Evolutionary conservation across 2,329 filamentous ascomycete genomes (phyloP).

Genomic region (Xylaria sp.): DNA sequence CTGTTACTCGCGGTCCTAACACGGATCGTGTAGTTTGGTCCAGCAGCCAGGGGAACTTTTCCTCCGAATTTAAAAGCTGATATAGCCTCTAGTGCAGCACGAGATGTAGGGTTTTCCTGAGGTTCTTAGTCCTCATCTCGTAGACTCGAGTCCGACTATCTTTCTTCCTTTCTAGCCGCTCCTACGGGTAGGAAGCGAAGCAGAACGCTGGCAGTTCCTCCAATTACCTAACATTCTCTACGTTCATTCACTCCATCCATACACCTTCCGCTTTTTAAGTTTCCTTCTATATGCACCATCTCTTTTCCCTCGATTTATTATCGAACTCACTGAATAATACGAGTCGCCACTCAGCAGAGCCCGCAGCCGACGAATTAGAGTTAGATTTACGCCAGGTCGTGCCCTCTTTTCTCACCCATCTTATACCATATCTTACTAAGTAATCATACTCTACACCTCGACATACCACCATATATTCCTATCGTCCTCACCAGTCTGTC

Average conservation of each 20-base stretch:
- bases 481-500: neutral
- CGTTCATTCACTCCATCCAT: neutral
- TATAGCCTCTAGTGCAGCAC: conserved; percentile 30
- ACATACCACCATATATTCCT: neutral
- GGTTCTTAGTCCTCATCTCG: conserved; percentile 46
- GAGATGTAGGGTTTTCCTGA: conserved; percentile 38
- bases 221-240: conserved; percentile 42
- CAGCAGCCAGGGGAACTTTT: conserved; percentile 37
- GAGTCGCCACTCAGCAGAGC: conserved; percentile 3
- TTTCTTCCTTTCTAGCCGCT: conserved; percentile 38
- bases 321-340: conserved; percentile 1
- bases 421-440: neutral
- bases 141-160: conserved; percentile 45
- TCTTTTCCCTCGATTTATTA: conserved; percentile 1
- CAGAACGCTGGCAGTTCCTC: conserved; percentile 63
- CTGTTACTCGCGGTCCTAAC: conserved; percentile 41
- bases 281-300: conserved; percentile 10
- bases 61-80: conserved; percentile 35
- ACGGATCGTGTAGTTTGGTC: conserved; percentile 30
- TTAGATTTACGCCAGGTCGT: conserved; percentile 9
- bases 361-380: conserved; percentile 6
- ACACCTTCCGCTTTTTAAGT: neutral
- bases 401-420: neutral
- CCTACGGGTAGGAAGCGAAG: conserved; percentile 45
- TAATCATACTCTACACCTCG: neutral